Evolutionary conservation across 2,329 filamentous ascomycete species (phyloP).

Genomic region (Talaromyces islandicus): DNA sequence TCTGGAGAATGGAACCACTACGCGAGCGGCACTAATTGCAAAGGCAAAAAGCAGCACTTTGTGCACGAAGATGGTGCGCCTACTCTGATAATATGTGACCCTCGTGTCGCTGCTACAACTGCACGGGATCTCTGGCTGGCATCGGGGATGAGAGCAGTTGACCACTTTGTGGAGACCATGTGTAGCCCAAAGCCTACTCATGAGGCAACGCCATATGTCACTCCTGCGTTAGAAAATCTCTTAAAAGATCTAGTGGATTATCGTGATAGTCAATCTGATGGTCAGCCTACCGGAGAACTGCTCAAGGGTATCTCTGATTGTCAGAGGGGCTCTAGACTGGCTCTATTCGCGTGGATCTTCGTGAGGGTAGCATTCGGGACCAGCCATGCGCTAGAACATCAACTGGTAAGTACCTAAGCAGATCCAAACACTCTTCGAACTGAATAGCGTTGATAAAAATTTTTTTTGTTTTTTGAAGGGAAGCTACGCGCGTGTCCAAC

Average conservation of each 20-base stretch:
- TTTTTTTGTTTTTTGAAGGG: too few species aligned
- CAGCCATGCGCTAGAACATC: conserved; percentile 6
- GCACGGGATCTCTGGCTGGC: conserved; percentile 1
- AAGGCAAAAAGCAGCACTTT: conserved; percentile 6
- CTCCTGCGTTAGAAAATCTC: not conserved
- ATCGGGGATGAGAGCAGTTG: conserved; percentile 4
- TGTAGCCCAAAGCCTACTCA: not conserved
- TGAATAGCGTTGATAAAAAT: not conserved
- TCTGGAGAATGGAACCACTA: conserved; percentile 1
- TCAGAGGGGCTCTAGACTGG: conserved; percentile 1
- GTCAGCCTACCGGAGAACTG: not conserved
- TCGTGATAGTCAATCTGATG: not conserved
- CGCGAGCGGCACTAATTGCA: conserved; percentile 3
- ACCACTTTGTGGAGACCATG: conserved; percentile 4
- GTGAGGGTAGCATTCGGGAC: not conserved
- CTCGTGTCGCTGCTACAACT: conserved; percentile 1
- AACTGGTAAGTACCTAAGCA: not conserved
- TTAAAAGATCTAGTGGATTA: conserved; percentile 2
- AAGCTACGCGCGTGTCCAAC: not conserved
- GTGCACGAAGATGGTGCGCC: not conserved
- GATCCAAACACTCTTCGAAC: not conserved
- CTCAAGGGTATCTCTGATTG: conserved; percentile 5
- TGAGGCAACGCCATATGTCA: not conserved
- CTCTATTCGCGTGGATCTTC: not conserved
- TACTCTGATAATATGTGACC: conserved; percentile 1